Evolutionary conservation across 352 stramenopile species (phyloP), one percentile per base, ranked within the genome.

Genomic region (Phytophthora nicotianae): DNA sequence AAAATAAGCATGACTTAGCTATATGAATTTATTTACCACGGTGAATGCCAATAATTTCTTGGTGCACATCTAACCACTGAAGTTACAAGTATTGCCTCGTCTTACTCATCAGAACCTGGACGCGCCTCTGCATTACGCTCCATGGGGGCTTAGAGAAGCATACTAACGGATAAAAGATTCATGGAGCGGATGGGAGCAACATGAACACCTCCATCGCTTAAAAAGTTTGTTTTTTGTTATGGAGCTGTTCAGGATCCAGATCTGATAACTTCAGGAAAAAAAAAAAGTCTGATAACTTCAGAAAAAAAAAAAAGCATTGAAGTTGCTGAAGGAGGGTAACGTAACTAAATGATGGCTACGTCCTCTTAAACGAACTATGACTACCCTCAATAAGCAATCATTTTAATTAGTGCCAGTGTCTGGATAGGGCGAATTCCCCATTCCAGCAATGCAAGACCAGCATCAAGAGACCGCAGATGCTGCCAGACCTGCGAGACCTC

Each of bases 341-440:
- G 40, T 51, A 35, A 9, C 24, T 17, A 51, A 50, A 53, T 53
- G 41, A 61, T 26, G 14, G 24, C 14, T 42, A 8, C 4, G 16
- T 19, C 13, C 10, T 19, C 29, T 46, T 21, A 7, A 41, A 27
- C n/a, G 48, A 47, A 54, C 16, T 62, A 62, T 42, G 21, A 0
- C 1, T 16, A 14, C 8, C 20, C 41, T 61, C 5, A 58, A 50
- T 33, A 16, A 7, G 26, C 51, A 58, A 58, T 20, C n/a, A 0
- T 2, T 19, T 6, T 3, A 23, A n/a, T 40, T 62, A 62, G 24
- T 26, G 43, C 45, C 59, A 67, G 51, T 67, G 59, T 62, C 59
- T 67, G 59, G 59, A 57, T 51, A 43, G 24, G 59, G 17, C 29
- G 48, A 65, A 65, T 56, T 65, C 46, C 53, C 53, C 53, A 61